Evolutionary conservation across 345 rosid species (phyloP), one percentile per base, ranked within the genome.

Genomic region (Rhizophora apiculata): DNA sequence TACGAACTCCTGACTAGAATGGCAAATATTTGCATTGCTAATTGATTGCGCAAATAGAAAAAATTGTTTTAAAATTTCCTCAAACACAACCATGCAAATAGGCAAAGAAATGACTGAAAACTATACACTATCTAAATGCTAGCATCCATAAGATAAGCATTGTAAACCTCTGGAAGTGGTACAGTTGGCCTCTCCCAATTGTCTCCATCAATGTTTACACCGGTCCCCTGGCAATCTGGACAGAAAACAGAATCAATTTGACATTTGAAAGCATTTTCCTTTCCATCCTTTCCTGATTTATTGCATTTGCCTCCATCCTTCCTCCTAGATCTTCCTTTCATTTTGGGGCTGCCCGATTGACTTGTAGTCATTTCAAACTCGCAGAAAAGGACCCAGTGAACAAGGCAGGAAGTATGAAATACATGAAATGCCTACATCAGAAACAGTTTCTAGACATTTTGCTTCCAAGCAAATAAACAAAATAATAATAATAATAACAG

Each of bases 161-260:
- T 37, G 63, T 75, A 78, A 81, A 95, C 99, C 96, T 92, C 94
- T 48, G 97, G 84, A 70, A 90, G 94, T 9, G 89, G 80, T 67
- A 85, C 59, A 64, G 75, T 72, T 71, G 87, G 88, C 65, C 70
- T 79, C 89, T 95, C 97, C 64, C 83, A 81, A 52, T 71, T 81
- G 67, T 79, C 85, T 67, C 87, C 88, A 52, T 87, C 86, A 54
- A 88, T 61, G 27, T 79, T 58, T 30, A 82, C 66, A 49, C 98
- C 94, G 8, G 97, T 90, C 68, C 99, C 98, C 78, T 90, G 99
- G 78, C 97, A 95, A 82, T 90, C 92, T 65, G 99, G 93, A 77
- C 97, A 95, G 85, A 92, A 87, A 32, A 84, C 86, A 10, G 88
- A 89, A 63, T 76, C 78, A 72, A 89, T 83, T 65, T 72, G 82